Percentiles rank a stretch among this genome's conserved stretches.
Evolutionary conservation across 2,329 filamentous ascomycete genomes (phyloP).

Genomic region (Aspergillus intermedius): DNA sequence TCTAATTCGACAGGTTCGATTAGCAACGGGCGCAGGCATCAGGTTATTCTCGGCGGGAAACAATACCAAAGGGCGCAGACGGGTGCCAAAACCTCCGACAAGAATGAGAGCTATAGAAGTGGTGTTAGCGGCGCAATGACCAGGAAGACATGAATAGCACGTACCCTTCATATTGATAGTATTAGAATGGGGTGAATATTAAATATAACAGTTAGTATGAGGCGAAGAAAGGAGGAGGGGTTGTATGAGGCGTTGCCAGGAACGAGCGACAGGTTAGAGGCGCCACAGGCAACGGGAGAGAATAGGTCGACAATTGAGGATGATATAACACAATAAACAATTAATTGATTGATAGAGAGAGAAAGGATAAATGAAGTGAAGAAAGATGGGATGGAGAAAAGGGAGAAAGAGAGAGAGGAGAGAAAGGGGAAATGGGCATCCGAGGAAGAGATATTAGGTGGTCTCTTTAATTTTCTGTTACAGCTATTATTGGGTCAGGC

Average conservation of each 20-base stretch:
- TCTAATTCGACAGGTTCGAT: conserved; percentile 48
- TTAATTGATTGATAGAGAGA: conserved; percentile 1
- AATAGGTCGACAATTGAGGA: too few species aligned
- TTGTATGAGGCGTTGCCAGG: background rate
- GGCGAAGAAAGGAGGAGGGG: background rate
- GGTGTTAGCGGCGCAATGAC: conserved; percentile 10
- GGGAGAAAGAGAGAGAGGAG: background rate
- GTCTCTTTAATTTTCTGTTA: too few species aligned
- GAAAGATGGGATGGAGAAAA: background rate
- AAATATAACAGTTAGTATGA: background rate
- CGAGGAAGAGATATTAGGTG: background rate
- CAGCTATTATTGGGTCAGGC: background rate
- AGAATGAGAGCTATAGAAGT: conserved; percentile 76
- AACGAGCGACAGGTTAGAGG: conserved; percentile 3
- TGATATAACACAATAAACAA: too few species aligned
- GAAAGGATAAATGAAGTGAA: conserved; percentile 9
- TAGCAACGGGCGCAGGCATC: conserved; percentile 1
- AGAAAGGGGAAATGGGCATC: background rate
- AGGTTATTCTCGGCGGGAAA: conserved; percentile 12
- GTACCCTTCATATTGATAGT: conserved; percentile 41
- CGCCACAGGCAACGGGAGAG: too few species aligned
- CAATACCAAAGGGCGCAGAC: conserved; percentile 84
- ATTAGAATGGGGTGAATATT: background rate
- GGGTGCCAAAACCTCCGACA: conserved; percentile 97
- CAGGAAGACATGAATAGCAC: conserved; percentile 11